These are phyloP conservation scores for Aspergillus persii DNA, from an alignment of 2,329 filamentous ascomycete genomes.

Conservation along the genomic window DNA sequence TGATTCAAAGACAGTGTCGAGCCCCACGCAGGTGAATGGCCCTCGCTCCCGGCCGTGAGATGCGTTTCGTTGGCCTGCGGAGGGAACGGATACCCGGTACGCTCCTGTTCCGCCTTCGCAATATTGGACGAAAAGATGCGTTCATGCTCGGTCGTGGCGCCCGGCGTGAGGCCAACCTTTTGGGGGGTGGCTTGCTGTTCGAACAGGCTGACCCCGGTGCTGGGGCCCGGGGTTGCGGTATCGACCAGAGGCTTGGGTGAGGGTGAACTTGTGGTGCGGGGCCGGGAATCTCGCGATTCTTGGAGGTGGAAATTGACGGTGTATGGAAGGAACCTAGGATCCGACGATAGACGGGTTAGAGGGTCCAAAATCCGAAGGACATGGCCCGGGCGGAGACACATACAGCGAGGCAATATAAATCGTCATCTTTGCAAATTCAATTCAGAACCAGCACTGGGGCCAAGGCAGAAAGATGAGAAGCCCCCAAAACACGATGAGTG, in stretches of 20 bases:
- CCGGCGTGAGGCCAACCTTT: constrained; percentile 35
- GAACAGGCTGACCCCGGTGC: constrained; percentile 34
- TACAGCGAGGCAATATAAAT: constrained; percentile 61
- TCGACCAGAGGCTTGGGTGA: constrained; percentile 25
- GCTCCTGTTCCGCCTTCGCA: constrained; percentile 25
- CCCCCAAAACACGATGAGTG: constrained; percentile 5
- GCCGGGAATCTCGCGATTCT: constrained; percentile 38
- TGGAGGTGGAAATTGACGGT: constrained; percentile 81
- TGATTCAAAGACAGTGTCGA: constrained; percentile 65
- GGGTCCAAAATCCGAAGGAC: not conserved
- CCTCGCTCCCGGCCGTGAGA: constrained; percentile 67
- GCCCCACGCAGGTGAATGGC: constrained; percentile 75
- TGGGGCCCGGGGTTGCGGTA: constrained; percentile 24
- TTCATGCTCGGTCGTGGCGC: constrained; percentile 43
- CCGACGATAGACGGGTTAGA: not conserved
- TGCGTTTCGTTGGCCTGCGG: constrained; percentile 40
- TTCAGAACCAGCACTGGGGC: constrained; percentile 7
- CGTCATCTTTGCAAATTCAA: constrained; percentile 48
- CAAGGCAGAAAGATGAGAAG: constrained; percentile 1
- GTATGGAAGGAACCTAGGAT: constrained; percentile 77
- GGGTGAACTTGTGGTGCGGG: constrained; percentile 36
- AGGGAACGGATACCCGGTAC: constrained; percentile 31
- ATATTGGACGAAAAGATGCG: constrained; percentile 36
- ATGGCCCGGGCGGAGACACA: constrained; percentile 12
- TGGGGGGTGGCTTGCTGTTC: constrained; percentile 25